Conservation (phyloP, 352 stramenopile species). For the Phytophthora cactorum region DNA sequence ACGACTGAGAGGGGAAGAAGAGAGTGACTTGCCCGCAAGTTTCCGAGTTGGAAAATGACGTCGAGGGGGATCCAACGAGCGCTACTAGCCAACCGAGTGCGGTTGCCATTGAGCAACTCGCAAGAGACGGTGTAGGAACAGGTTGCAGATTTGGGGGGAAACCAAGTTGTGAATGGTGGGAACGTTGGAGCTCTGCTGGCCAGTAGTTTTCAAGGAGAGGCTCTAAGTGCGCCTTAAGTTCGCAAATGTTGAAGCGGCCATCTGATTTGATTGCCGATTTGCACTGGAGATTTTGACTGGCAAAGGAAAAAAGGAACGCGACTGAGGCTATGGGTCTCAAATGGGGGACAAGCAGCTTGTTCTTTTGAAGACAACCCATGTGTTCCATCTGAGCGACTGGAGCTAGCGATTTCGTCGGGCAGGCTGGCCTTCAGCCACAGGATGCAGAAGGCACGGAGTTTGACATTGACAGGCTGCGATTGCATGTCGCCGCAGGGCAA, state of each 20-base stretch:
- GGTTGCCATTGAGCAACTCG: slow-evolving; percentile 29
- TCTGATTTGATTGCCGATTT: slow-evolving; percentile 13
- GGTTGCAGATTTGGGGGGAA: slow-evolving; percentile 23
- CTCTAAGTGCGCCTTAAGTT: slow-evolving; percentile 1
- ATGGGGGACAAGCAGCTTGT: not conserved
- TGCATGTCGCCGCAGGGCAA: not conserved
- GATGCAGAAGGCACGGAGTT: not conserved
- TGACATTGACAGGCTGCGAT: not conserved
- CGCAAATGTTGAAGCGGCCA: slow-evolving; percentile 7
- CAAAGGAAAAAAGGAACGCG: not conserved
- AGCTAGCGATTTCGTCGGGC: not conserved
- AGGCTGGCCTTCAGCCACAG: too few species aligned
- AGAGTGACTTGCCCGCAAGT: slow-evolving; percentile 34
- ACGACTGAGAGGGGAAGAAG: slow-evolving; percentile 7
- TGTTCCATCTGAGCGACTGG: not conserved
- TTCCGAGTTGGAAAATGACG: slow-evolving; percentile 62
- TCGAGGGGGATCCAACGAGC: slow-evolving; percentile 18
- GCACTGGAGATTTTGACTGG: not conserved
- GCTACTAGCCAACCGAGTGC: slow-evolving; percentile 39
- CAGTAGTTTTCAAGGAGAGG: slow-evolving; percentile 35
- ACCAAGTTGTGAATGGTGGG: not conserved
- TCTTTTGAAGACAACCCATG: not conserved
- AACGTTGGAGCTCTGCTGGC: slow-evolving; percentile 32
- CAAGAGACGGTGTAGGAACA: not conserved
- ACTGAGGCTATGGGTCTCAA: not conserved